Conservation (phyloP, 768 basidiomycete genomes). For the Boletus vinaceobasis region DNA sequence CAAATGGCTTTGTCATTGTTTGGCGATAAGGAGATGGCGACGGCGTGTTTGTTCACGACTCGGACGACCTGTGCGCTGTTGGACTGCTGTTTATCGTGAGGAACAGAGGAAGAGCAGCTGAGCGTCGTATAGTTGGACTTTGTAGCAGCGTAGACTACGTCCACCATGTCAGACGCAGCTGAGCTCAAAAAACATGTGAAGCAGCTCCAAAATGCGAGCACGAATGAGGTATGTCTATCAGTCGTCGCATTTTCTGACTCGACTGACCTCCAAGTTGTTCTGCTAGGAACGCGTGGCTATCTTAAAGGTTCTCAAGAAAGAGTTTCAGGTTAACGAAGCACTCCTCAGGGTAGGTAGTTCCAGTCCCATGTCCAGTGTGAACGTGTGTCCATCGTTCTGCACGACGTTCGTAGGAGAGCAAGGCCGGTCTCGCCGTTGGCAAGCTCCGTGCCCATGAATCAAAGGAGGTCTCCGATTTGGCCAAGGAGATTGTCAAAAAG, state of each 20-base stretch:
- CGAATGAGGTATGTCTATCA: slow-evolving; percentile 48
- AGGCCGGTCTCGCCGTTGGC: slow-evolving; percentile 87
- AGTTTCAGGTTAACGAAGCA: slow-evolving; percentile 66
- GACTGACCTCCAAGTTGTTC: not conserved
- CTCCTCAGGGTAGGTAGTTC: slow-evolving; percentile 63
- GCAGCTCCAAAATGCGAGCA: slow-evolving; percentile 64
- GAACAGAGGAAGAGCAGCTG: not conserved
- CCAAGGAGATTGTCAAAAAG: slow-evolving; percentile 87
- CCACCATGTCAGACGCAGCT: slow-evolving; percentile 35
- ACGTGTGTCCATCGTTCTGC: slow-evolving; percentile 2
- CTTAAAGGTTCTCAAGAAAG: slow-evolving; percentile 59
- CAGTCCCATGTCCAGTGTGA: not conserved
- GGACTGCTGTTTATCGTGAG: not conserved
- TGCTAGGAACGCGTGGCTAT: slow-evolving; percentile 63
- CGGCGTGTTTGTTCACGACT: not conserved
- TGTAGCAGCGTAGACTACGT: slow-evolving; percentile 21
- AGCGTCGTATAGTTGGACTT: not conserved
- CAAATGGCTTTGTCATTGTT: slow-evolving; percentile 17
- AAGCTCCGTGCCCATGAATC: slow-evolving; percentile 74
- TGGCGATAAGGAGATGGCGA: slow-evolving; percentile 1
- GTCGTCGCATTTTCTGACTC: not conserved
- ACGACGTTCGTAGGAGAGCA: slow-evolving; percentile 66
- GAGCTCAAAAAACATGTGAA: slow-evolving; percentile 82
- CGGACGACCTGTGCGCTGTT: not conserved
- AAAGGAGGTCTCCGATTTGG: slow-evolving; percentile 73